Evolutionary conservation across 768 basidiomycete species (phyloP), one percentile per base, ranked within the genome.

Genomic region (Mycena filopes): DNA sequence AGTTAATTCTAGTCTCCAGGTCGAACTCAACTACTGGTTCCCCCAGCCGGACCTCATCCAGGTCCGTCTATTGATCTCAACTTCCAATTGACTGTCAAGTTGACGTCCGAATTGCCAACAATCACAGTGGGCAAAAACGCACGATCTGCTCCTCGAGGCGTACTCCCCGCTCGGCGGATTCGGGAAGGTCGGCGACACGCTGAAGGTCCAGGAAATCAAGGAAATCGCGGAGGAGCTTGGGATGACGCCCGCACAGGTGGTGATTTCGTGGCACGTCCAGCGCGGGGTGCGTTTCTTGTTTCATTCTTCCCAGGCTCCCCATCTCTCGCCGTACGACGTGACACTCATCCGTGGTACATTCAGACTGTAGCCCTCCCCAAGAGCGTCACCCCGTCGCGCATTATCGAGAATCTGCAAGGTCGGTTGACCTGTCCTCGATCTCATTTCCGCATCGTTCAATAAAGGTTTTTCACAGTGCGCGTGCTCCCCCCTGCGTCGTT

Each of bases 231-330:
- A 82, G 57, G 83, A 87, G 64, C 83, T 92, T 58, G 84, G 85
- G 3, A 87, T 93, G 56, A 91, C 90, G 4, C 91, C 91, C 25
- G 91, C 91, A 4, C 90, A 92, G 71, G 89, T 88, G 26, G 80
- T 91, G 55, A 86, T 92, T 70, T 89, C 87, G 1, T 93, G 92
- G 92, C 87, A 89, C 70, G 83, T 92, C 54, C 91, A 91, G 75
- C 87, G 90, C 23, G 91, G 92, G 12, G 89, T 91, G 72, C 46
- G 87, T 81, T 18, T 25, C 55, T 23, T 48, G 20, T 23, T 31
- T 23, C 15, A 47, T 29, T 41, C 36, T 36, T 25, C 54, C 46
- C n/a, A n/a, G n/a, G n/a, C n/a, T n/a, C n/a, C n/a, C n/a, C n/a
- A n/a, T n/a, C n/a, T n/a, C n/a, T n/a, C n/a, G n/a, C n/a, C n/a